These are phyloP conservation scores for Penicillium canescens DNA, from an alignment of 495 filamentous ascomycete genomes.

Conservation along the genomic window DNA sequence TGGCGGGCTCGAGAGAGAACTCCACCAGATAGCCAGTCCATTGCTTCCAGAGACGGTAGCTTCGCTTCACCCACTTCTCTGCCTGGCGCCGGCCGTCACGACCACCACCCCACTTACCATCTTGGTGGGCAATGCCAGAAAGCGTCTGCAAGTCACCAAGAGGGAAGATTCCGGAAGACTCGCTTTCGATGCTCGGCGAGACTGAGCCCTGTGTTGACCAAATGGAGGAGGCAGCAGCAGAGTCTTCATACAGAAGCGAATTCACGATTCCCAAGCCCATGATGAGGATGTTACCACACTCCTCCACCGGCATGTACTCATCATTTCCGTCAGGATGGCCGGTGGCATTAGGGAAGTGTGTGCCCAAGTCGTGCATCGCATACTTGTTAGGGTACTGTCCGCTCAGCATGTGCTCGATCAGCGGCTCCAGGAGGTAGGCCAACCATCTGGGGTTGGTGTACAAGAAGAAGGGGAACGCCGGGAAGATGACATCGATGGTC, in stretches of 20 bases:
- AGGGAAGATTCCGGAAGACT: constrained; percentile 37
- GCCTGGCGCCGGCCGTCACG: constrained; percentile 49
- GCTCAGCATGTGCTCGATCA: constrained; percentile 88
- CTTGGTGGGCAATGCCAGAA: constrained; percentile 47
- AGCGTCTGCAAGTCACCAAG: constrained; percentile 41
- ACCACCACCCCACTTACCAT: constrained; percentile 54
- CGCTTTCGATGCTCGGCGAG: constrained; percentile 13
- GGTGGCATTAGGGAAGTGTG: constrained; percentile 88
- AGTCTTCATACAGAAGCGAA: constrained; percentile 67
- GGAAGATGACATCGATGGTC: constrained; percentile 97
- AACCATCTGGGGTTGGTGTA: constrained; percentile 94
- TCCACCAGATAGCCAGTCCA: constrained; percentile 92
- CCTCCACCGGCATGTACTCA: constrained; percentile 97
- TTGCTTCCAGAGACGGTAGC: constrained; percentile 83
- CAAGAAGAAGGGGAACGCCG: constrained; percentile 89
- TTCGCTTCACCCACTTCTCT: constrained; percentile 58
- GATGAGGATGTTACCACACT: constrained; percentile 95
- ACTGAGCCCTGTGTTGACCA: constrained; percentile 45
- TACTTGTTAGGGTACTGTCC: constrained; percentile 91
- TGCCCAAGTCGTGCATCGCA: constrained; percentile 90
- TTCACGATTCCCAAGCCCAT: constrained; percentile 90
- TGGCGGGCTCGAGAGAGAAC: constrained; percentile 80
- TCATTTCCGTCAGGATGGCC: constrained; percentile 86
- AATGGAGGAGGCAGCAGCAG: constrained; percentile 52
- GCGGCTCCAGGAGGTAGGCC: constrained; percentile 83